A percentile compares a stretch with the other conserved stretches of the same genome.
phyloP scores from a whole-genome alignment of 2,329 filamentous ascomycete genomes.

The Cladosporium oxysporum region DNA sequence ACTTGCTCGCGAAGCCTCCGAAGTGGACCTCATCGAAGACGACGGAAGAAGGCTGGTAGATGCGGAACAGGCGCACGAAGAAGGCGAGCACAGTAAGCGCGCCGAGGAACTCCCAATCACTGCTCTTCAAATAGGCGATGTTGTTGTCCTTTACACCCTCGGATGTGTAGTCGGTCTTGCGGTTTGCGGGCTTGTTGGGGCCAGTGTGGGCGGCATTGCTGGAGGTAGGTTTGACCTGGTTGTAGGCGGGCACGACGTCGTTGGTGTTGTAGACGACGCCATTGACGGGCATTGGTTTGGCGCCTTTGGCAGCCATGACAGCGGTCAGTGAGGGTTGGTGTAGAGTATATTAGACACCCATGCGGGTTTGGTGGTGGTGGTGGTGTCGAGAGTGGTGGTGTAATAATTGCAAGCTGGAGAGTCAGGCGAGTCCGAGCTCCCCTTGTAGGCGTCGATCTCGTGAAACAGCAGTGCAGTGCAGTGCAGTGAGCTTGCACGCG shows the following conservation, averaged over 20 bases:
- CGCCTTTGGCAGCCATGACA: conserved; percentile 15
- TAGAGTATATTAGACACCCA: conserved; percentile 7
- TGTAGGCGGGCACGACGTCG: conserved; percentile 15
- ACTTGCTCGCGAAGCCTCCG: conserved; percentile 96
- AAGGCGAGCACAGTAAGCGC: conserved; percentile 73
- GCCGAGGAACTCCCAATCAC: conserved; percentile 78
- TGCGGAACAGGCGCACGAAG: conserved; percentile 85
- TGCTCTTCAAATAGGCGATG: conserved; percentile 79
- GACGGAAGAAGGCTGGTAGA: conserved; percentile 93
- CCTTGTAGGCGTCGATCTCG: conserved; percentile 11
- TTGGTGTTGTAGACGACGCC: conserved; percentile 12
- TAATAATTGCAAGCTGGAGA: background rate
- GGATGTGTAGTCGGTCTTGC: conserved; percentile 64
- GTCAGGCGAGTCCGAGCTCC: conserved; percentile 14
- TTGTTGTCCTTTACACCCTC: conserved; percentile 86
- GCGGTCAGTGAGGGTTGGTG: background rate
- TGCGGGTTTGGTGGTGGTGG: background rate
- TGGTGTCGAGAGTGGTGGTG: background rate
- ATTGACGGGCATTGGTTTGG: conserved; percentile 18
- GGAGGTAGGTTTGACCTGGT: background rate
- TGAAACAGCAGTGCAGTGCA: background rate
- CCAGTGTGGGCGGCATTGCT: conserved; percentile 24
- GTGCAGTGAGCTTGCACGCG: background rate
- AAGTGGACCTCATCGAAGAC: conserved; percentile 99
- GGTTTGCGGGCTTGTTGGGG: conserved; percentile 38